Evolutionary conservation across 2,329 filamentous ascomycete species (phyloP).

Genomic region (Biscogniauxia sp.): DNA sequence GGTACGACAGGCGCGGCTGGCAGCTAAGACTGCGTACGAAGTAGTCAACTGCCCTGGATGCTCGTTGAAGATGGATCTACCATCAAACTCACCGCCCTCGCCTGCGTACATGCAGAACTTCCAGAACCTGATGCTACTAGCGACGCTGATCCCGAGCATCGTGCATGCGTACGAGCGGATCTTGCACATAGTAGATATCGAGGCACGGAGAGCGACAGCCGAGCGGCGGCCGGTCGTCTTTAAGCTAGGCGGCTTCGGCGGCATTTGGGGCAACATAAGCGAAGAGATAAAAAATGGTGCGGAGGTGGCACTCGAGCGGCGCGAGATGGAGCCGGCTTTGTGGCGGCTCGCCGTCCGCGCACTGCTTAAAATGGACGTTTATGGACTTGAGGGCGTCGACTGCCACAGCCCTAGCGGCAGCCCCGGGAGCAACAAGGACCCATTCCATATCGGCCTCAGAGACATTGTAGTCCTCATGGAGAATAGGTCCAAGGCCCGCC

Average conservation of each 20-base stretch:
- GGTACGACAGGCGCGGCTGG: slow-evolving; percentile 47
- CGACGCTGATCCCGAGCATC: slow-evolving; percentile 55
- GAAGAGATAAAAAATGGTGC: slow-evolving; percentile 23
- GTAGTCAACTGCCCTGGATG: slow-evolving; percentile 52
- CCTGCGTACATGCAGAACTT: slow-evolving; percentile 47
- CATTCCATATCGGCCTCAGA: slow-evolving; percentile 48
- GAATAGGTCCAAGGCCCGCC: slow-evolving; percentile 45
- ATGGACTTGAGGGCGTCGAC: slow-evolving; percentile 42
- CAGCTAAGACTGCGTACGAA: slow-evolving; percentile 48
- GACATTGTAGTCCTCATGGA: slow-evolving; percentile 55
- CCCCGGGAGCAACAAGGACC: slow-evolving; percentile 17
- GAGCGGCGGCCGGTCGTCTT: slow-evolving; percentile 44
- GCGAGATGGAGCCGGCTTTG: slow-evolving; percentile 47
- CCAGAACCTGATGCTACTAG: slow-evolving; percentile 59
- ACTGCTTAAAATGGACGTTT: slow-evolving; percentile 56
- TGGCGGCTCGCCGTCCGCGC: slow-evolving; percentile 56
- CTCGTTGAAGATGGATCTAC: slow-evolving; percentile 38
- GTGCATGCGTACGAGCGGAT: slow-evolving; percentile 57
- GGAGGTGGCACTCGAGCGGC: slow-evolving; percentile 37
- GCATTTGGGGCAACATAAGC: slow-evolving; percentile 40
- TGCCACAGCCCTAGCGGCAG: neutral
- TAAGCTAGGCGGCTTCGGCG: slow-evolving; percentile 46
- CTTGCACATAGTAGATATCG: slow-evolving; percentile 53
- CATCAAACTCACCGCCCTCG: slow-evolving; percentile 9
- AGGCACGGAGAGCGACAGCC: slow-evolving; percentile 43